Evolutionary conservation across 176 grass and related monocot species (phyloP).

Genomic region (Coix lacrymajobi): DNA sequence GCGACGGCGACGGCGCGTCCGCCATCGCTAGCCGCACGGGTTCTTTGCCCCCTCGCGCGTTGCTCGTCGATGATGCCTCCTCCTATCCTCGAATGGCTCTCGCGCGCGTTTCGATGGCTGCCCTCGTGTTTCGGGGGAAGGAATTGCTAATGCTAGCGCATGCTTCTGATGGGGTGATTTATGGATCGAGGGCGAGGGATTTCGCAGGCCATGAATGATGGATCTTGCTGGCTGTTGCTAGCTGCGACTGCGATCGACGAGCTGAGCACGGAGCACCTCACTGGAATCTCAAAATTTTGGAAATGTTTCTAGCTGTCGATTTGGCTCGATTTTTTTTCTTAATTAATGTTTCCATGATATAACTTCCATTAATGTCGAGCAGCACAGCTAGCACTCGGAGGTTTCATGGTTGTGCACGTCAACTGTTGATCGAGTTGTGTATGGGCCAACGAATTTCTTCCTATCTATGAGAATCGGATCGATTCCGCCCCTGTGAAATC

Average conservation of each 20-base stretch:
- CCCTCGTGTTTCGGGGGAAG: constrained; percentile 33
- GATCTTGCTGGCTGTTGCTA: constrained; percentile 9
- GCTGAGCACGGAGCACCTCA: not conserved
- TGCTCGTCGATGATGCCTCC: not conserved
- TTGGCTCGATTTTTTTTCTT: not conserved
- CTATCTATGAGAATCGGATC: not conserved
- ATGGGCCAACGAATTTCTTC: not conserved
- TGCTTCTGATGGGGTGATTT: not conserved
- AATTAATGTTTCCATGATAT: not conserved
- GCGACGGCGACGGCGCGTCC: not conserved
- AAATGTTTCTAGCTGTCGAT: constrained; percentile 3
- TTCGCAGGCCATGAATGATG: not conserved
- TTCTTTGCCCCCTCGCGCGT: not conserved
- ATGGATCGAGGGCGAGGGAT: not conserved
- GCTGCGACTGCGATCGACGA: constrained; percentile 4
- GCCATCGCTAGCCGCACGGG: constrained; percentile 3
- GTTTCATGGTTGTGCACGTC: not conserved
- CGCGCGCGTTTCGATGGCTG: not conserved
- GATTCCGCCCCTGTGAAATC: not conserved
- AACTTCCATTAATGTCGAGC: not conserved
- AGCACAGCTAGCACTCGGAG: not conserved
- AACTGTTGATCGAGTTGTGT: not conserved
- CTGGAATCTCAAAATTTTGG: not conserved
- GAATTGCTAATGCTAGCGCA: not conserved
- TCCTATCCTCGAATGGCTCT: not conserved